These are phyloP conservation scores for Exidia glandulosa DNA, from an alignment of 768 basidiomycete species.

Conservation along the genomic window DNA sequence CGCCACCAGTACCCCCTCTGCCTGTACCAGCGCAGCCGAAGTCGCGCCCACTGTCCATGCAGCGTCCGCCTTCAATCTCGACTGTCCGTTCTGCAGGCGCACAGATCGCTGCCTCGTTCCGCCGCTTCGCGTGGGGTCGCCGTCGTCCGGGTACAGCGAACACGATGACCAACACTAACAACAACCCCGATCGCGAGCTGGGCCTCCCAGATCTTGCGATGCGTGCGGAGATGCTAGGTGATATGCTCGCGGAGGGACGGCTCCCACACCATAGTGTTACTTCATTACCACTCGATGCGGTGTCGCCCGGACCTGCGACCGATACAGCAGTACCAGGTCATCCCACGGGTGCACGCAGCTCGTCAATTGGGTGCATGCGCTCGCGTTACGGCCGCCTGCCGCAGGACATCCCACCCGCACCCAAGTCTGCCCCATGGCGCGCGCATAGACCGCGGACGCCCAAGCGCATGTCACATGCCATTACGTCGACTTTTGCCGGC, in stretches of 20 bases:
- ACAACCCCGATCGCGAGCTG: background rate
- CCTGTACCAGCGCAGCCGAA: background rate
- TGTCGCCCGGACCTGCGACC: slow-evolving; percentile 10
- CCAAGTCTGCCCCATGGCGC: background rate
- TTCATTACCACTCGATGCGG: slow-evolving; percentile 4
- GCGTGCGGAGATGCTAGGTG: slow-evolving; percentile 36
- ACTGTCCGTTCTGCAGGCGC: background rate
- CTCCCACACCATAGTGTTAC: slow-evolving; percentile 36
- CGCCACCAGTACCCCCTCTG: background rate
- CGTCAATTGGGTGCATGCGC: slow-evolving; percentile 1
- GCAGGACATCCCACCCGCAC: background rate
- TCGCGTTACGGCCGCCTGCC: slow-evolving; percentile 2
- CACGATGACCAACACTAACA: background rate
- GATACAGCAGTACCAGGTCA: slow-evolving; percentile 3
- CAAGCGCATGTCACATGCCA: background rate
- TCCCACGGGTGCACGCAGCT: slow-evolving; percentile 6
- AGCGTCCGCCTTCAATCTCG: background rate
- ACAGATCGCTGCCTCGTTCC: background rate
- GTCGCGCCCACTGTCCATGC: background rate
- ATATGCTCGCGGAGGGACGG: slow-evolving; percentile 42
- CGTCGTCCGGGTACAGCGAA: background rate
- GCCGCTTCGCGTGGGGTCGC: background rate
- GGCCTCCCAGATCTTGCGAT: slow-evolving; percentile 37
- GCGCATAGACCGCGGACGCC: background rate
- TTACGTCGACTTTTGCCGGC: background rate